Evolutionary conservation across 768 basidiomycete genomes (phyloP), one percentile per base, ranked within the genome.

Genomic region (Suillus luteus): DNA sequence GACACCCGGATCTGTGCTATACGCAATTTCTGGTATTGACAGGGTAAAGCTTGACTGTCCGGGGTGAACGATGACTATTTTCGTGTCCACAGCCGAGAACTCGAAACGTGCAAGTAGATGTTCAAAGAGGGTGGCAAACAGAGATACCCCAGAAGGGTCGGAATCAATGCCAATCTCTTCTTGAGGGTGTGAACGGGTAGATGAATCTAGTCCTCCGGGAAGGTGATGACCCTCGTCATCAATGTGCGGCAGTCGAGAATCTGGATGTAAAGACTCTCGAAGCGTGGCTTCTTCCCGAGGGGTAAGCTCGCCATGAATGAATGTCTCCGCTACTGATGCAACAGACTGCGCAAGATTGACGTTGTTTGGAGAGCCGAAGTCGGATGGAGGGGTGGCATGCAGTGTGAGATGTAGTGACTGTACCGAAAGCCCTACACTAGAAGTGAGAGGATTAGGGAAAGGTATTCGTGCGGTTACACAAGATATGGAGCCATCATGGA

Each of bases 301-400:
- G 27, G 87, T 82, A 58, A 97, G 79, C 70, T 95, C 93, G 66
- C 92, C 83, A 55, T 95, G 90, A 31, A 96, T 80, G 76, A 98
- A 98, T 4, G 89, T 87, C 68, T 93, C 89, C 1, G 95, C 92
- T 15, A 90, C 85, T n/a, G 88, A 89, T 33, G 84, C 83, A n/a
- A 94, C 88, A 27, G 95, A 95, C 54, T 88, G 85, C 5, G 92
- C 80, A 15, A 96, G 81, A 71, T 88, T 83, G 44, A 74, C 65
- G 57, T 69, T 69, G 19, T 71, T 46, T 60, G 57, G 57, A 64
- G 70, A 19, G 67, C 65, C 48, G 43, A 33, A 6, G 63, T 62
- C 24, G 37, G 60, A 44, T 55, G 64, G 55, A 54, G 68, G 57
- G 22, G 67, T 72, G 60, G 86, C 77, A 69, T 84, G 80, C 70